A percentile compares a stretch with the other conserved stretches of the same genome.
Evolutionary conservation across 345 rosid species (phyloP).

Genomic region (Boechera retrofracta): DNA sequence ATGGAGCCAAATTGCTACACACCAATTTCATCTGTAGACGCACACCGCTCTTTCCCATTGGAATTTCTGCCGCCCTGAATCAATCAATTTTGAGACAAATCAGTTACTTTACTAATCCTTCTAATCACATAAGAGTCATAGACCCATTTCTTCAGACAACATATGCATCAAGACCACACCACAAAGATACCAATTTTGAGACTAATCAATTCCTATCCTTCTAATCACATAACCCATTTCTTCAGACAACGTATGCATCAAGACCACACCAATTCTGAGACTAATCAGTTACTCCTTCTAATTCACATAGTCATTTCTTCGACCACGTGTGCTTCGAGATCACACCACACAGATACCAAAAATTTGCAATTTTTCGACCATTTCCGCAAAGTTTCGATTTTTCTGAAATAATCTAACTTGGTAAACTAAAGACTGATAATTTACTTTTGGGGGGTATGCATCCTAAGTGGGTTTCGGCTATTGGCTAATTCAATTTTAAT

Average conservation of each 20-base stretch:
- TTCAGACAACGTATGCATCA: background rate
- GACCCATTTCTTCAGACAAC: background rate
- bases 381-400: constrained; percentile 1
- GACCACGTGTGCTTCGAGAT: background rate
- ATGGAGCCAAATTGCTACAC: constrained; percentile 82
- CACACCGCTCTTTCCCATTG: constrained; percentile 75
- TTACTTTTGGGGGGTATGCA: background rate
- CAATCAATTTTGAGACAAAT: constrained; percentile 10
- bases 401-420: background rate
- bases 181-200: background rate
- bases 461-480: constrained; percentile 14
- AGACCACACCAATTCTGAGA: background rate
- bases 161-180: background rate
- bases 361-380: background rate
- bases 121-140: background rate
- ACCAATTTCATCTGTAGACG: constrained; percentile 88
- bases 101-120: background rate
- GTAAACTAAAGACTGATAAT: background rate
- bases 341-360: background rate
- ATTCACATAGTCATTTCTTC: background rate
- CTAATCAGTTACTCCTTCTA: constrained; percentile 19
- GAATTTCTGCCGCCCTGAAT: constrained; percentile 84
- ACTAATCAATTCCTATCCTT: constrained; percentile 2
- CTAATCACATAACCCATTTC: background rate
- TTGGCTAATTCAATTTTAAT: background rate